Percentiles rank a stretch among this genome's conserved stretches.
Conservation (phyloP, 139 green algal species). For the Parachlorella kessleri region DNA sequence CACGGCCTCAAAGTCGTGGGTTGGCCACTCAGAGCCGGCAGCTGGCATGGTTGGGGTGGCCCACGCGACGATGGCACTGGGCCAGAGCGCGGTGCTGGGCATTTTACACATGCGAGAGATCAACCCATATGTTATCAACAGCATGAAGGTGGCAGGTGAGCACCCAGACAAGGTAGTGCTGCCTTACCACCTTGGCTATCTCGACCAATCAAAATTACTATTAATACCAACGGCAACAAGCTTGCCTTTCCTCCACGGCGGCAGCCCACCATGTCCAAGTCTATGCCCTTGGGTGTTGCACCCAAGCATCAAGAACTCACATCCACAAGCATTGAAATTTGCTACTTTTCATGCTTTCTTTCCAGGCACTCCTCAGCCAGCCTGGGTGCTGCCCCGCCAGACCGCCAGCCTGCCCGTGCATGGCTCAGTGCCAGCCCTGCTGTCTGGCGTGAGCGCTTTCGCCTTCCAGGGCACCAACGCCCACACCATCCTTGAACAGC, state of each 20-base stretch:
- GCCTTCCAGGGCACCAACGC: constrained; percentile 84
- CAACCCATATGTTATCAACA: constrained; percentile 69
- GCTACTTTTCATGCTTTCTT: neutral
- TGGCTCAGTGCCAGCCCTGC: neutral
- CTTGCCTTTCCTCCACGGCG: too few relatives aligned
- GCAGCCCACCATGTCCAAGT: too few relatives aligned
- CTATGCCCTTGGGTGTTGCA: too few relatives aligned
- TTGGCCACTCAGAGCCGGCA: constrained; percentile 83
- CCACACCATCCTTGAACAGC: constrained; percentile 55
- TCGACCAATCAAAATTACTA: too few relatives aligned
- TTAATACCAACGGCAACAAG: too few relatives aligned
- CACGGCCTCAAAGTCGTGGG: constrained; percentile 71
- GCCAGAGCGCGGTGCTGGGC: constrained; percentile 31
- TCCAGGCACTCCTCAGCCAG: constrained; percentile 9
- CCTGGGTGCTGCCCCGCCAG: constrained; percentile 22
- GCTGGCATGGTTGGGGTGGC: constrained; percentile 71
- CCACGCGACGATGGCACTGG: constrained; percentile 32
- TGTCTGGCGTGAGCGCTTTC: constrained; percentile 72
- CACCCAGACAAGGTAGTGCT: neutral
- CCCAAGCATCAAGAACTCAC: neutral
- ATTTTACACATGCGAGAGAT: constrained; percentile 71
- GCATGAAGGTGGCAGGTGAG: constrained; percentile 28
- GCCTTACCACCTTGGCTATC: too few relatives aligned
- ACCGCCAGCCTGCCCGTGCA: neutral
- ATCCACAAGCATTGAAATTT: neutral